phyloP scores from a whole-genome alignment of 345 rosid species.

The Cochlearia excelsa region DNA sequence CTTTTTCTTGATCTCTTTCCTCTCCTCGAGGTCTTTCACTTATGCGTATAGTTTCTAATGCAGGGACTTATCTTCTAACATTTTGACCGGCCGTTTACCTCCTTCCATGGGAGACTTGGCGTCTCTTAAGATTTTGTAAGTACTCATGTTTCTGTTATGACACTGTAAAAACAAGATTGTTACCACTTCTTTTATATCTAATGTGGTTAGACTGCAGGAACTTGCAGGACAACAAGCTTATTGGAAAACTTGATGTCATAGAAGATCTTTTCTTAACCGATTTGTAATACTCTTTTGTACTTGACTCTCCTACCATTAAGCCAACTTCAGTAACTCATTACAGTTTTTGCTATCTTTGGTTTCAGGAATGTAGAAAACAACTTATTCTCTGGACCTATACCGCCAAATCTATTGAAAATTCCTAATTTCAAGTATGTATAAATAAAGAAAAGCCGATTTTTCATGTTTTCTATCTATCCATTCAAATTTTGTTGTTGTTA shows the following conservation, averaged over 20 bases:
- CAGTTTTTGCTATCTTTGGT: constrained; percentile 16
- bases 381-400: constrained; percentile 86
- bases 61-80: constrained; percentile 80
- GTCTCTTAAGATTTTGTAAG: constrained; percentile 73
- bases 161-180: constrained; percentile 2
- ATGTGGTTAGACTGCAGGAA: constrained; percentile 52
- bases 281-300: constrained; percentile 47
- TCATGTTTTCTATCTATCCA: constrained; percentile 2
- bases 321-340: constrained; percentile 30
- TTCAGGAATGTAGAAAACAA: constrained; percentile 79
- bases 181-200: constrained; percentile 16
- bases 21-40: constrained; percentile 18
- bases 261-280: constrained; percentile 71
- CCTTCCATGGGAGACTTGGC: constrained; percentile 65
- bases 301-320: constrained; percentile 16
- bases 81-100: constrained; percentile 68
- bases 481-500: constrained; percentile 5
- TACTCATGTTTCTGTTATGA: neutral
- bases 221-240: constrained; percentile 76
- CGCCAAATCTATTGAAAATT: constrained; percentile 54
- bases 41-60: constrained; percentile 25
- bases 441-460: neutral
- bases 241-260: constrained; percentile 67
- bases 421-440: constrained; percentile 68
- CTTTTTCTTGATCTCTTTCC: constrained; percentile 13